Conservation (phyloP, 2,329 filamentous ascomycete species). For the Colletotrichum sp. region DNA sequence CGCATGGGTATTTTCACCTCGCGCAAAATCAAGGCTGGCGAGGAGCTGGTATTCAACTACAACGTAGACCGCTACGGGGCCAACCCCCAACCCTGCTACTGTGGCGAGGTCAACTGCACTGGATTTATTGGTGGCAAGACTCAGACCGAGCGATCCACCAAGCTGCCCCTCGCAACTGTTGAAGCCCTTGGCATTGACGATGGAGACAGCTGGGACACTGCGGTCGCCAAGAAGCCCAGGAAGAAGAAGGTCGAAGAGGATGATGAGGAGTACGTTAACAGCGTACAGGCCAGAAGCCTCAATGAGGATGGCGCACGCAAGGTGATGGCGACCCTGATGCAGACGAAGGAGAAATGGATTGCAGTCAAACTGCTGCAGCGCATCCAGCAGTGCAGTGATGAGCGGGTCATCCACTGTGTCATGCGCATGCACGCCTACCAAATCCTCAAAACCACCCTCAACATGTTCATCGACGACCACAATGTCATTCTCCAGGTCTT, state of each 20-base stretch:
- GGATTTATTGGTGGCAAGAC: conserved; percentile 98
- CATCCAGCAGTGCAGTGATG: conserved; percentile 85
- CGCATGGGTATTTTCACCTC: conserved; percentile 98
- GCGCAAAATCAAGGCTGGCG: conserved; percentile 82
- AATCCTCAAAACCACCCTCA: conserved; percentile 86
- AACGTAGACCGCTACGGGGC: conserved; percentile 98
- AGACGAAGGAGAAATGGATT: conserved; percentile 99
- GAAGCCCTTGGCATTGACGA: conserved; percentile 96
- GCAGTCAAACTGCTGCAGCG: conserved; percentile 91
- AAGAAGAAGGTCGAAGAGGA: conserved; percentile 93
- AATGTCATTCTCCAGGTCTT: conserved; percentile 91
- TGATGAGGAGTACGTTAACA: conserved; percentile 95
- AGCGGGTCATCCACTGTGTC: conserved; percentile 84
- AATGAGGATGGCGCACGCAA: conserved; percentile 87
- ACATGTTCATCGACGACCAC: conserved; percentile 84
- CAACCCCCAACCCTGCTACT: conserved; percentile 96
- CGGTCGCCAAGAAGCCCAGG: conserved; percentile 85
- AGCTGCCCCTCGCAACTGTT: conserved; percentile 86
- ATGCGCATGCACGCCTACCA: conserved; percentile 98
- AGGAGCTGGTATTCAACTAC: conserved; percentile 99
- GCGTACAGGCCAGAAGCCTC: conserved; percentile 78
- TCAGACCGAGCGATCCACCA: conserved; percentile 93
- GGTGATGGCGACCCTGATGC: conserved; percentile 95
- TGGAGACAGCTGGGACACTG: conserved; percentile 88
- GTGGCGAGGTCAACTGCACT: conserved; percentile 90